Conservation (phyloP, 345 rosid genomes). For the Acer negundo region DNA sequence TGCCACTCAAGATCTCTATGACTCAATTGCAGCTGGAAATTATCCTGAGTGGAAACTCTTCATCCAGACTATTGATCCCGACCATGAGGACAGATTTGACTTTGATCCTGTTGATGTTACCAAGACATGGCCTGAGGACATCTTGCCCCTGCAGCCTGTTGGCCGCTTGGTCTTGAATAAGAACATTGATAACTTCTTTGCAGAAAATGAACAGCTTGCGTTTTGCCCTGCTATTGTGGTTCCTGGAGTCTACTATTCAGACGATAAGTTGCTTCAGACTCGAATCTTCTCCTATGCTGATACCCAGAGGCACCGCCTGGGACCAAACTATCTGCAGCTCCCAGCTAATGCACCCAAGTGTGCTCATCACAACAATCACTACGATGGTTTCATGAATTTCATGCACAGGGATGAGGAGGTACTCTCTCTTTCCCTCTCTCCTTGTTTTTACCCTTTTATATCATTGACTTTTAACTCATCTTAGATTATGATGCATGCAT, state of each 20-base stretch:
- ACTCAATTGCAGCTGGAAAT: conserved; percentile 90
- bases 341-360: conserved; percentile 97
- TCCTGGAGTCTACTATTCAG: conserved; percentile 87
- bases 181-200: conserved; percentile 94
- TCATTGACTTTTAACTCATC: not conserved
- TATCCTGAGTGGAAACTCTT: conserved; percentile 92
- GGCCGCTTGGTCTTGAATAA: conserved; percentile 96
- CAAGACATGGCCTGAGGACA: conserved; percentile 97
- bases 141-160: conserved; percentile 93
- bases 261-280: conserved; percentile 89
- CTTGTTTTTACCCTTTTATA: not conserved
- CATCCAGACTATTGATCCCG: conserved; percentile 88
- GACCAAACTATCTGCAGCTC: conserved; percentile 94
- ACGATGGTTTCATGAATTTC: conserved; percentile 91
- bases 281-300: conserved; percentile 86
- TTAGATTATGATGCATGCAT: not conserved
- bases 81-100: conserved; percentile 71
- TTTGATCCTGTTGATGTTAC: conserved; percentile 98
- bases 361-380: conserved; percentile 92
- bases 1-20: conserved; percentile 91
- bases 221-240: conserved; percentile 92
- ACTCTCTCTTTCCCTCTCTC: not conserved
- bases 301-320: conserved; percentile 98
- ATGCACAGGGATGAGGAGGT: conserved; percentile 97
- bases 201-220: conserved; percentile 93